phyloP scores from a whole-genome alignment of 768 basidiomycete genomes.

The Sporobolomyces pararoseus region DNA sequence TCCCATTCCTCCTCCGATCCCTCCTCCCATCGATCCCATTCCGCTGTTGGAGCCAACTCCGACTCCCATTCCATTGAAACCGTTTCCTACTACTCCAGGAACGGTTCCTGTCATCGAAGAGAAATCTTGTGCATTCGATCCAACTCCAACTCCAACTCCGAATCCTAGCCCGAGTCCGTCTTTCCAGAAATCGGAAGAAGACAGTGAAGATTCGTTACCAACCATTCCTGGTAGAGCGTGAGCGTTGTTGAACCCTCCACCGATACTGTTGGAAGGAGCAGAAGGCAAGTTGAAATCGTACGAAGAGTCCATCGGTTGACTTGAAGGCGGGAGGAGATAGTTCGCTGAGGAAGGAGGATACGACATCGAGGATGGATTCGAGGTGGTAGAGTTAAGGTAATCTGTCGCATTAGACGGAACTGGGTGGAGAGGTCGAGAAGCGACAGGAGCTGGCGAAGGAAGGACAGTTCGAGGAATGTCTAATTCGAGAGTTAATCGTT shows the following conservation, averaged over 20 bases:
- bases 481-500: conserved; percentile 23
- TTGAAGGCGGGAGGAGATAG: background rate
- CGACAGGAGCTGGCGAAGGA: background rate
- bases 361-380: conserved; percentile 15
- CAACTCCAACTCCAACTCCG: conserved; percentile 3
- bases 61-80: conserved; percentile 7
- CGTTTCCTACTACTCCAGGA: too few relatives aligned
- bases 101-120: too few relatives aligned
- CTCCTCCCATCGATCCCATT: background rate
- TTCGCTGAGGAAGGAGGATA: background rate
- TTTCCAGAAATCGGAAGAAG: conserved; percentile 19
- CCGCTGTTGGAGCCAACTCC: background rate
- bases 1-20: background rate
- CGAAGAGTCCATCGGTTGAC: background rate
- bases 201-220: conserved; percentile 8
- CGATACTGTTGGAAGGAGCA: background rate
- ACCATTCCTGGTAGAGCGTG: conserved; percentile 12
- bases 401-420: background rate
- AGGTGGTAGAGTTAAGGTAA: background rate
- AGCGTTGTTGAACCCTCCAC: background rate
- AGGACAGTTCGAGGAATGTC: conserved; percentile 8
- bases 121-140: too few relatives aligned
- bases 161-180: conserved; percentile 14
- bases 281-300: background rate
- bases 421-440: background rate